Conservation (phyloP, 2,329 filamentous ascomycete species). For the Colletotrichum ledebouriae region DNA sequence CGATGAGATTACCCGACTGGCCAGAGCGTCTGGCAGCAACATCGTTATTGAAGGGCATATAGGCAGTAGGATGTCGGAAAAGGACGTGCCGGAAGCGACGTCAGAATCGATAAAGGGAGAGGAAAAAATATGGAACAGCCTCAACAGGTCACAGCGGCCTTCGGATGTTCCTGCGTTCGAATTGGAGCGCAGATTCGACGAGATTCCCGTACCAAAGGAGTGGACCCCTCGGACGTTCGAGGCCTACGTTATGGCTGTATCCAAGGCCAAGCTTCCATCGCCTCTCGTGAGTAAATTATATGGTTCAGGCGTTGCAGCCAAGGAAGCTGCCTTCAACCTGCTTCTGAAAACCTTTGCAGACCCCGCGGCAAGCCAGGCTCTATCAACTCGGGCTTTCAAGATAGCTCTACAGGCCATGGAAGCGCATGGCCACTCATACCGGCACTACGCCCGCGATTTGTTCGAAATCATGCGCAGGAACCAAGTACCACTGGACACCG, state of each 20-base stretch:
- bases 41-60: conserved; percentile 14
- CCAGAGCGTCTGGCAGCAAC: not conserved
- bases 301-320: conserved; percentile 50
- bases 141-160: conserved; percentile 19
- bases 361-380: conserved; percentile 48
- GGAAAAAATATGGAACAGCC: conserved; percentile 29
- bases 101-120: not conserved
- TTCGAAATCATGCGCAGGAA: conserved; percentile 52
- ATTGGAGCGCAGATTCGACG: conserved; percentile 49
- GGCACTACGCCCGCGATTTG: conserved; percentile 50
- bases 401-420: conserved; percentile 59
- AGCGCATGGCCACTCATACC: conserved; percentile 45
- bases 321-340: conserved; percentile 54
- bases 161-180: not conserved
- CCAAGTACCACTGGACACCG: conserved; percentile 59
- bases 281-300: conserved; percentile 54
- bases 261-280: conserved; percentile 53
- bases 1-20: conserved; percentile 26
- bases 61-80: conserved; percentile 8
- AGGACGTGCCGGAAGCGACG: not conserved
- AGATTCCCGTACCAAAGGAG: conserved; percentile 53
- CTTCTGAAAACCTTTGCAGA: conserved; percentile 57
- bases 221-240: conserved; percentile 60
- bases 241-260: conserved; percentile 58
- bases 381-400: conserved; percentile 58